A percentile compares a stretch with the other conserved stretches of the same genome.
Evolutionary conservation across 2,329 filamentous ascomycete genomes (phyloP).

Genomic region (Boeremia lycopersici): DNA sequence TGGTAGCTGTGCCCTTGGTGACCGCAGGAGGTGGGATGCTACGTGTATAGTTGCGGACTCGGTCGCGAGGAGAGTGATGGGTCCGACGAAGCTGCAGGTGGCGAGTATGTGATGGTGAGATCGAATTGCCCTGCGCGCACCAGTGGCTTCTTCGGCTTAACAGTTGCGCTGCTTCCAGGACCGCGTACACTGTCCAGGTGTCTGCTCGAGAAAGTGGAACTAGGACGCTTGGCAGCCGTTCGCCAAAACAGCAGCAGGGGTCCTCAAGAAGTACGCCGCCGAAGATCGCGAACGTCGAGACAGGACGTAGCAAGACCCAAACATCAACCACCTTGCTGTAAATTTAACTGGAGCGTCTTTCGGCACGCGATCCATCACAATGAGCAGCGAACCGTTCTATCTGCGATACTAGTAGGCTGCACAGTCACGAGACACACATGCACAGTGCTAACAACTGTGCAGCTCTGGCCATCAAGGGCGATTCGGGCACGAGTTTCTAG

Average conservation of each 20-base stretch:
- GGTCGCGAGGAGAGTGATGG: constrained; percentile 15
- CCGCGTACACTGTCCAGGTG: constrained; percentile 43
- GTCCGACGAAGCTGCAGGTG: constrained; percentile 20
- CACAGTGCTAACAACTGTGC: constrained; percentile 32
- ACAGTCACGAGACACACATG: constrained; percentile 16
- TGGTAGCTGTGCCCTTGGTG: constrained; percentile 35
- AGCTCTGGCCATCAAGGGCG: constrained; percentile 97
- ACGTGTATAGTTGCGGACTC: constrained; percentile 37
- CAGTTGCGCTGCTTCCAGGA: constrained; percentile 32
- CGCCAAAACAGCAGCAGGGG: constrained; percentile 32
- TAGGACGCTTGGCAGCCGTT: constrained; percentile 19
- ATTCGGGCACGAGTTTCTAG: constrained; percentile 97
- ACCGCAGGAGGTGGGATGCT: constrained; percentile 43
- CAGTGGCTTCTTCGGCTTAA: constrained; percentile 25
- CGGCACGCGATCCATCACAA: constrained; percentile 54
- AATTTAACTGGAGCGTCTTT: not conserved
- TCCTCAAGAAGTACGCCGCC: constrained; percentile 20
- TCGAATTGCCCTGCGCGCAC: constrained; percentile 26
- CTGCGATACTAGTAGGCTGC: constrained; percentile 89
- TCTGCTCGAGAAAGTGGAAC: constrained; percentile 46
- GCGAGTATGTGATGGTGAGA: constrained; percentile 11
- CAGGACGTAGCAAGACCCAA: constrained; percentile 9
- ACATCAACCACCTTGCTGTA: constrained; percentile 8
- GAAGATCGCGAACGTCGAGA: constrained; percentile 28
- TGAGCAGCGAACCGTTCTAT: constrained; percentile 84